phyloP scores from a whole-genome alignment of 345 rosid genomes.

The Camelina laxa region DNA sequence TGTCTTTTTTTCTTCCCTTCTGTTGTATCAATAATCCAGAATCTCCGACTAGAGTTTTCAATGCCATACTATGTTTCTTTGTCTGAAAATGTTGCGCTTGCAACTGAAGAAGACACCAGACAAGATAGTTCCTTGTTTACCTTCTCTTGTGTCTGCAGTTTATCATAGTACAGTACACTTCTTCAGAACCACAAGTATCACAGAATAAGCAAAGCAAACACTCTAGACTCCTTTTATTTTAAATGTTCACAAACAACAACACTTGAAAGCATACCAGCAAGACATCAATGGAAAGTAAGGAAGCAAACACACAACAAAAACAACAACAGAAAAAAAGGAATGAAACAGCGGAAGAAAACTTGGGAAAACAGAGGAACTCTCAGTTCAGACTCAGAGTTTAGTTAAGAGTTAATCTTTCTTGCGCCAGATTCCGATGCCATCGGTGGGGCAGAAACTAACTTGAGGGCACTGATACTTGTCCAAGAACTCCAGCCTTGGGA shows the following conservation, averaged over 20 bases:
- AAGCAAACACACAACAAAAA: slow-evolving; percentile 19
- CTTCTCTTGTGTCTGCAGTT: slow-evolving; percentile 9
- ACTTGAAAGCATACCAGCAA: slow-evolving; percentile 25
- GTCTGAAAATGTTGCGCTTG: neutral
- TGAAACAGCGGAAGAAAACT: neutral
- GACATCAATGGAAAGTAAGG: slow-evolving; percentile 17
- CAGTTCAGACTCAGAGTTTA: neutral
- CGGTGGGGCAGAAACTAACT: slow-evolving; percentile 44
- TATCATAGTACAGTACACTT: neutral
- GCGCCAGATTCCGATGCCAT: slow-evolving; percentile 42
- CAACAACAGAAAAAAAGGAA: neutral
- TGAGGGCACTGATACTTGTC: slow-evolving; percentile 42
- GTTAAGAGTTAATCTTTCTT: neutral
- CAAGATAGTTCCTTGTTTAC: neutral
- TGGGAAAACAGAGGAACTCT: neutral
- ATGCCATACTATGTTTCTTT: neutral
- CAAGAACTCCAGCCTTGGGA: slow-evolving; percentile 31
- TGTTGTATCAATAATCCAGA: slow-evolving; percentile 31
- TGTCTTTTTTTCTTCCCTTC: neutral
- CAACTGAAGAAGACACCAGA: neutral
- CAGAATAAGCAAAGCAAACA: slow-evolving; percentile 21
- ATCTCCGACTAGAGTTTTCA: slow-evolving; percentile 10
- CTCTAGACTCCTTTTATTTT: slow-evolving; percentile 32
- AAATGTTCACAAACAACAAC: slow-evolving; percentile 33
- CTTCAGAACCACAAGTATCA: neutral